These are phyloP conservation scores for Aspergillus amoenus DNA, from an alignment of 2,329 filamentous ascomycete genomes.

Conservation along the genomic window DNA sequence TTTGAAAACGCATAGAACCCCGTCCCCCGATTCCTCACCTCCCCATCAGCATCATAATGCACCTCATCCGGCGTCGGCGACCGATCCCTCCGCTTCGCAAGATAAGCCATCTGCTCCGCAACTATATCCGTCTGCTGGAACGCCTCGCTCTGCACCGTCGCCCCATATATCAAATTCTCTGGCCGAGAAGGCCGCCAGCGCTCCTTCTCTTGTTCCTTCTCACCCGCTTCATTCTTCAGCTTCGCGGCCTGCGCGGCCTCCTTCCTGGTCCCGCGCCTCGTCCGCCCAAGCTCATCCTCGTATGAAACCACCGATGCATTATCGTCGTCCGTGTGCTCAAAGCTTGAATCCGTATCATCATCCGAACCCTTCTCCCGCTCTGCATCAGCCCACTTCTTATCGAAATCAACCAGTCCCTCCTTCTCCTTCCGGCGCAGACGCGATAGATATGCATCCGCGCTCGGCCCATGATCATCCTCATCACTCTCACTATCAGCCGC, in stretches of 20 bases:
- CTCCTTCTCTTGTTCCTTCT: slow-evolving; percentile 14
- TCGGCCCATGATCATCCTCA: slow-evolving; percentile 17
- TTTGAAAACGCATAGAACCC: slow-evolving; percentile 89
- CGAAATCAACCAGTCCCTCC: slow-evolving; percentile 79
- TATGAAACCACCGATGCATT: slow-evolving; percentile 74
- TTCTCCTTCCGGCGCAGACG: slow-evolving; percentile 60
- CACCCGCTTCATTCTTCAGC: slow-evolving; percentile 33
- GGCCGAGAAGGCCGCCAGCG: slow-evolving; percentile 55
- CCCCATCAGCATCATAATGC: slow-evolving; percentile 82
- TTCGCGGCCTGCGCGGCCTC: slow-evolving; percentile 66
- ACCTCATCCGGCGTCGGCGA: slow-evolving; percentile 72
- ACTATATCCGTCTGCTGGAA: slow-evolving; percentile 72
- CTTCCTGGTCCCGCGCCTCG: slow-evolving; percentile 68
- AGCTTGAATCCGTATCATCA: slow-evolving; percentile 32
- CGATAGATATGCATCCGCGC: slow-evolving; percentile 45
- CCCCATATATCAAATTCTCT: slow-evolving; percentile 74
- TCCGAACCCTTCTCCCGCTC: slow-evolving; percentile 43
- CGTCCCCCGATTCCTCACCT: slow-evolving; percentile 83
- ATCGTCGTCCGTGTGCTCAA: slow-evolving; percentile 42
- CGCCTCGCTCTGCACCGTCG: slow-evolving; percentile 77
- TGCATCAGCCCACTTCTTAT: slow-evolving; percentile 86
- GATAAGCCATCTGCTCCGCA: slow-evolving; percentile 69
- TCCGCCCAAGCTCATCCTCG: slow-evolving; percentile 88
- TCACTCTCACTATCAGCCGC: slow-evolving; percentile 41
- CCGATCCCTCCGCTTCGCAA: slow-evolving; percentile 76